Percentiles rank a stretch among this genome's conserved stretches.
These are phyloP conservation scores for Delphinella strobiligena DNA, from an alignment of 2,329 filamentous ascomycete genomes.

Conservation along the genomic window DNA sequence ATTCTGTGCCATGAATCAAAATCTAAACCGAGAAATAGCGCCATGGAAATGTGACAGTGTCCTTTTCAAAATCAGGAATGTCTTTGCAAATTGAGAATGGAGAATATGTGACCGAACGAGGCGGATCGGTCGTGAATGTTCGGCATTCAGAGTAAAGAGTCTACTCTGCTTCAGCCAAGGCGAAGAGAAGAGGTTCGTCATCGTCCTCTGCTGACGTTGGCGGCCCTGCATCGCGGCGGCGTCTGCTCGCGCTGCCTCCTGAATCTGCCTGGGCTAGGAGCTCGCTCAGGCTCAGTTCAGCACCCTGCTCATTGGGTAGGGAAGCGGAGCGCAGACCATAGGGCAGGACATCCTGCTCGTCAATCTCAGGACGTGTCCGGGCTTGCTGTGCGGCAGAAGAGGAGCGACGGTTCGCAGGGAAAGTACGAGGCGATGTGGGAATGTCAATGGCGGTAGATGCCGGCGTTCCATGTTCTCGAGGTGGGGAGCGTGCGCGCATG, in stretches of 20 bases:
- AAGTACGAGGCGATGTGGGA: slow-evolving; percentile 52
- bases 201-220: slow-evolving; percentile 36
- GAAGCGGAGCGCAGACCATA: slow-evolving; percentile 55
- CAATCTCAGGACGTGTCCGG: slow-evolving; percentile 34
- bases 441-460: slow-evolving; percentile 56
- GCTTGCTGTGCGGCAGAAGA: slow-evolving; percentile 57
- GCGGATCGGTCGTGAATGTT: too few species aligned
- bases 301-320: slow-evolving; percentile 51
- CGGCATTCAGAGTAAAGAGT: too few species aligned
- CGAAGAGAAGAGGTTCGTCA: slow-evolving; percentile 60
- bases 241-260: slow-evolving; percentile 3
- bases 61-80: too few species aligned
- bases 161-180: slow-evolving; percentile 51
- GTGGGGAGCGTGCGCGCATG: slow-evolving; percentile 1
- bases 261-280: slow-evolving; percentile 23
- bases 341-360: slow-evolving; percentile 52
- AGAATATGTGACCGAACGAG: too few species aligned
- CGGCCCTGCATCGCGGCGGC: slow-evolving; percentile 11
- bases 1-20: too few species aligned
- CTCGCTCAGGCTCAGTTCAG: slow-evolving; percentile 53
- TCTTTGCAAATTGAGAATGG: too few species aligned
- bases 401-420: slow-evolving; percentile 43
- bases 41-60: too few species aligned
- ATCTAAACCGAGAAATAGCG: too few species aligned
- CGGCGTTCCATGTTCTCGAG: slow-evolving; percentile 18